Conservation (phyloP, 2,329 filamentous ascomycete species). For the Trichoderma citrinoviride region DNA sequence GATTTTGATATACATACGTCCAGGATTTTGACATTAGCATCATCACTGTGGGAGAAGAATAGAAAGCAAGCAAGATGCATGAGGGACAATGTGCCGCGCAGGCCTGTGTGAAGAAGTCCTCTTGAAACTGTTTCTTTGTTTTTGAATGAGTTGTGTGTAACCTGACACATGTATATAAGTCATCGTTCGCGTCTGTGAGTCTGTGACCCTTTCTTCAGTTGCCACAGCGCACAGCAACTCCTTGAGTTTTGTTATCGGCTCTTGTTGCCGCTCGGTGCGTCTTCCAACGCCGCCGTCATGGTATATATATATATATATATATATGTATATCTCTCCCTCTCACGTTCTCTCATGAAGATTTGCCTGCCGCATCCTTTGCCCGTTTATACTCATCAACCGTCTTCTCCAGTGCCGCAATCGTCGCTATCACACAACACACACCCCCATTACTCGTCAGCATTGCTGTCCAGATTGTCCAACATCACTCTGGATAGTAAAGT, state of each 20-base stretch:
- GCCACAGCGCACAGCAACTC: no score
- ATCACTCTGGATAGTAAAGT: no score
- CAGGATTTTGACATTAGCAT: background rate
- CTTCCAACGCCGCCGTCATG: no score
- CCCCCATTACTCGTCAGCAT: background rate
- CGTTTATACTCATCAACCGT: slow-evolving; percentile 18
- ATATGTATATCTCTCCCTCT: no score
- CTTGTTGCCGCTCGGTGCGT: no score
- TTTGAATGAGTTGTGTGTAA: no score
- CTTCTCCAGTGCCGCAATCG: slow-evolving; percentile 18
- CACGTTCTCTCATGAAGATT: background rate
- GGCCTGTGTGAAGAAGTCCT: background rate
- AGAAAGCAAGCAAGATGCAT: background rate
- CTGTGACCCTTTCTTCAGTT: no score
- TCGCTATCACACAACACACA: slow-evolving; percentile 3
- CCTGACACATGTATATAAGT: no score
- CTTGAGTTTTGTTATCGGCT: no score
- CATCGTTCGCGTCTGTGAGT: no score
- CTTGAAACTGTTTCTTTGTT: background rate
- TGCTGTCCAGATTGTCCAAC: no score
- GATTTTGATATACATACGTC: background rate
- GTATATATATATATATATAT: no score
- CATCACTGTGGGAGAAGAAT: background rate
- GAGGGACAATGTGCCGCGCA: background rate
- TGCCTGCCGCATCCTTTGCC: background rate